A percentile compares a stretch with the other conserved stretches of the same genome.
Evolutionary conservation across 139 green algal species (phyloP).

Genomic region (Chlorella sp.): DNA sequence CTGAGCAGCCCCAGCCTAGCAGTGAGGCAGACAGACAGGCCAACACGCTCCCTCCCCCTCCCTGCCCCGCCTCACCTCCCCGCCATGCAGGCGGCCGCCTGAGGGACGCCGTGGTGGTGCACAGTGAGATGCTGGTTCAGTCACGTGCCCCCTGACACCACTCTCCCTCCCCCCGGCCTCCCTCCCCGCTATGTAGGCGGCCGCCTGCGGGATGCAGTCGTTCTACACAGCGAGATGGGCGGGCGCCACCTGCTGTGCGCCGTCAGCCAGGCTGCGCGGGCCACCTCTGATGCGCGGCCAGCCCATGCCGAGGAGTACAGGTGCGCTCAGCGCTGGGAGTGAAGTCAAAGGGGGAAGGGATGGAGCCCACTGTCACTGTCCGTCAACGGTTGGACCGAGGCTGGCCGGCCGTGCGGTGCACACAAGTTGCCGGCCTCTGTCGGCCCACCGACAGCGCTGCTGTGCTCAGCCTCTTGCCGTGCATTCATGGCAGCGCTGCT

Average conservation of each 20-base stretch:
- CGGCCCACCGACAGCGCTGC: too few species aligned
- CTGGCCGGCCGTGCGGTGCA: too few species aligned
- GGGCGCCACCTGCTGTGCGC: slow-evolving; percentile 42
- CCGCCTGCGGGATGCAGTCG: slow-evolving; percentile 48
- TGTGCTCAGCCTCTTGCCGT: too few species aligned
- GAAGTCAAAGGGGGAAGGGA: too few species aligned
- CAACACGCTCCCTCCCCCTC: background rate
- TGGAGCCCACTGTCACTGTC: background rate
- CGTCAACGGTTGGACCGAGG: too few species aligned
- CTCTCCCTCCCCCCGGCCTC: background rate
- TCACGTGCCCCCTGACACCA: too few species aligned
- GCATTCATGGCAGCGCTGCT: too few species aligned
- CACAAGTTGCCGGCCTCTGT: too few species aligned
- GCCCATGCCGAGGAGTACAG: slow-evolving; percentile 10
- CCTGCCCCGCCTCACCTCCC: background rate
- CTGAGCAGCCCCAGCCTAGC: too few species aligned
- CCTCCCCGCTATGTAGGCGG: background rate
- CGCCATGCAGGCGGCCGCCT: background rate
- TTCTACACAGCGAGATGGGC: slow-evolving; percentile 37
- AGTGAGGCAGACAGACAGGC: too few species aligned
- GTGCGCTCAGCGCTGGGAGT: too few species aligned
- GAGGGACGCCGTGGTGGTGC: background rate
- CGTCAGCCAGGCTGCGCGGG: slow-evolving; percentile 6
- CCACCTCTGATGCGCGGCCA: slow-evolving; percentile 1
- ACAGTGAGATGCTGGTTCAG: too few species aligned